Evolutionary conservation across 306 rosid species (phyloP), one percentile per base, ranked within the genome.

Genomic region (Prinsepia uniflora): DNA sequence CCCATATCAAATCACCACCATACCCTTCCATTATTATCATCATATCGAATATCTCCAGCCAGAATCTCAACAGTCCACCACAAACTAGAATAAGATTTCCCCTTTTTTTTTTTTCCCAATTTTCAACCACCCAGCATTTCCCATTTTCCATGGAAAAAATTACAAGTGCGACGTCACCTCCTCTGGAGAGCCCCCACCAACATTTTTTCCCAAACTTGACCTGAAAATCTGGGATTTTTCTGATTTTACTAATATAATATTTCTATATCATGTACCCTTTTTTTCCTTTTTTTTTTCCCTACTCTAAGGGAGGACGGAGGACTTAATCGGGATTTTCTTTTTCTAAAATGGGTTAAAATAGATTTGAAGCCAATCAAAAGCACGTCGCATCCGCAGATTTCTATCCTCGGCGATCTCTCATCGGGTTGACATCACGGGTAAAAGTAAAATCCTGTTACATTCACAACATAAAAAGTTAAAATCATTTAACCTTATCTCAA

Each of bases 191-290:
- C 34, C 73, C 82, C 81, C 75, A 42, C 65, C 75, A 81, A 45
- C 78, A 46, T 20, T 18, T 65, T 73, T 43, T 62, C 57, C 75
- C 83, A 70, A 71, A 76, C 84, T 75, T 72, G 87, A 90, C 92
- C 90, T 79, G 90, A 89, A 91, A 88, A 88, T 83, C 90, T 46
- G 88, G 93, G 90, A 85, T 84, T 70, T 78, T 58, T 46, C 67
- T 73, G 55, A 63, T 58, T 46, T 45, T 63, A 10, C 57, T 67
- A 13, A 39, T 62, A 46, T 17, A 48, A 14, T 65, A 46, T 36
- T 59, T 4, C 24, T 10, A 11, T 55, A 40, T 71, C 41, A 30
- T 11, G 19, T 14, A 19, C 53, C 24, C 56, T 30, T 65, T 63
- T 18, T 40, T 17, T 43, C 46, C 39, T 75, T 30, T 20, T 42